Evolutionary conservation across 176 grass and related monocot species (phyloP), one percentile per base, ranked within the genome.

Genomic region (Oryza rufipogon): DNA sequence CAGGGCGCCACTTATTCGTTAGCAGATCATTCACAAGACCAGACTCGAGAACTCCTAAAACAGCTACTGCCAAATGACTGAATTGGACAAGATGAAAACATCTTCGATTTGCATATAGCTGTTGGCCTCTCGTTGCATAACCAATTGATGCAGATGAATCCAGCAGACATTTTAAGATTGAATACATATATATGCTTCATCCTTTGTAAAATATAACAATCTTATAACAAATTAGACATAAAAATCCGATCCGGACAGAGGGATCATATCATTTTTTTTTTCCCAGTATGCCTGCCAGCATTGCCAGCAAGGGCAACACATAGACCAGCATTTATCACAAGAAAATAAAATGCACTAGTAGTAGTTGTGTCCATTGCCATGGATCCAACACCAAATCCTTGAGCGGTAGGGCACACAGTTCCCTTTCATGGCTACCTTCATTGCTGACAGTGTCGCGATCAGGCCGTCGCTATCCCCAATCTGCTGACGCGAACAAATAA

Each of bases 401-500:
- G 20, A 56, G 16, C 15, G 44, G 76, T 60, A 26, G 41, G 22
- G 12, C 78, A 71, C 20, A 41, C 66, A 23, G 13, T 39, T 68
- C 19, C 46, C 46, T 15, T 39, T 38, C 30, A 70, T 17, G 65
- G 45, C 51, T 56, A 56, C 16, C 46, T 69, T 38, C 20, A 23
- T 64, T 39, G 42, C 66, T 58, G 54, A 1, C 17, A 58, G 19
- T 58, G 54, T 58, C 47, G 4, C 33, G 9, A 26, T 52, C 8
- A 19, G 38, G 22, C 48, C 68, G 20, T 82, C 80, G 15, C 80
- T 20, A 28, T 82, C 80, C 80, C 0, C n/a, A 72, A 72, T 26
- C 17, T 47, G 26, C 42, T 5, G 2, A 44, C 51, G 3, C 41
- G 30, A 23, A 82, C 51, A 36, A 56, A 56, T 10, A 25, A 16